These are phyloP conservation scores for Pelargonium australe DNA, from an alignment of 441 rosid species.

Conservation along the genomic window DNA sequence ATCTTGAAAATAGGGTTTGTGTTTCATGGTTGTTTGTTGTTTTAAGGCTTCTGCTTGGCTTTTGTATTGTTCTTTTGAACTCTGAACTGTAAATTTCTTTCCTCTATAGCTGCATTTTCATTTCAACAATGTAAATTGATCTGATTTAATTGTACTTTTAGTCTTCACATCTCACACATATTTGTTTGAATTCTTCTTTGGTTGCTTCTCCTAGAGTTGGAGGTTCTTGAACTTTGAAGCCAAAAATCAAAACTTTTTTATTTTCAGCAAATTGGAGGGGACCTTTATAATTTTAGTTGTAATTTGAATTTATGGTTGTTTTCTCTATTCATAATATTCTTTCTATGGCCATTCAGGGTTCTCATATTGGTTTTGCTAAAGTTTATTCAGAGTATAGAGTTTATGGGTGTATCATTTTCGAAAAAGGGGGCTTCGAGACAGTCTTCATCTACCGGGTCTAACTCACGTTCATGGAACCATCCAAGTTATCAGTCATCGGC, in stretches of 20 bases:
- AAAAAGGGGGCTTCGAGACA: conserved; percentile 30
- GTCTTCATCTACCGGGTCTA: conserved; percentile 29
- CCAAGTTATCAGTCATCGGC: conserved; percentile 33
- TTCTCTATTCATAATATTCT: neutral
- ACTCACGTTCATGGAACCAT: conserved; percentile 38
- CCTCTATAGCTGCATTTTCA: no score
- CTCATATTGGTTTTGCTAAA: neutral
- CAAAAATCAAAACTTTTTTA: neutral
- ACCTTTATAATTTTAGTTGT: neutral
- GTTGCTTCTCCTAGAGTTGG: neutral
- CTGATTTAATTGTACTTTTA: no score
- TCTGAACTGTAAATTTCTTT: neutral
- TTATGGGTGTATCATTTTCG: conserved; percentile 52
- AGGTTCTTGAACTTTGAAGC: neutral
- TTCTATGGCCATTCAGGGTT: conserved; percentile 1
- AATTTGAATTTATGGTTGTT: neutral
- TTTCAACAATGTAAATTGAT: no score
- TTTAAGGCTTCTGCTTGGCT: neutral
- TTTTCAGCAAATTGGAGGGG: neutral
- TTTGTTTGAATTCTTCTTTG: neutral
- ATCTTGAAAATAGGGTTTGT: neutral
- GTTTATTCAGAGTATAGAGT: conserved; percentile 13
- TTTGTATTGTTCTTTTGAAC: neutral
- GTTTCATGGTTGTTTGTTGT: neutral
- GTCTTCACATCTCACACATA: neutral